Base-by-base conservation (phyloP, 169 alveolate species). In the Nephromyces sp. region DNA sequence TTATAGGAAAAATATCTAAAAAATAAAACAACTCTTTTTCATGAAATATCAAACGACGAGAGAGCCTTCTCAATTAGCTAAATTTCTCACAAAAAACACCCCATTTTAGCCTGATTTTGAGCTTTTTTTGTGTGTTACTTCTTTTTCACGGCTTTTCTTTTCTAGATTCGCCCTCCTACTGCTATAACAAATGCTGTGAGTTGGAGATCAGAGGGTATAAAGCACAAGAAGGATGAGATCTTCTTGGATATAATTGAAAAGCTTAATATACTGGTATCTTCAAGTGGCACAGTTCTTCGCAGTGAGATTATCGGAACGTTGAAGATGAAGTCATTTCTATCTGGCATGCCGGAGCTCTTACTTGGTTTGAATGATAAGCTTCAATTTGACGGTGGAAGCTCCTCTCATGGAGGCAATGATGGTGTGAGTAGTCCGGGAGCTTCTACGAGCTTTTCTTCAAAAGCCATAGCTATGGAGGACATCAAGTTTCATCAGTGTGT, bases 341-440 rank as follows among this genome's bases (percentile, higher is more conserved):
- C 98, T 62, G 99, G 99, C 24, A 97, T 97, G 99, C 99, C 99
- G 3, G 98, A 94, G 80, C 91, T 95, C 52, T 95, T 92, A 87
- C 90, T 96, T 31, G 99, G 99, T 15, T 84, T 97, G 51, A 97
- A 97, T 78, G 99, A 97, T 85, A 96, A 88, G 85, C 83, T 88
- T 32, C 78, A 88, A 32, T 84, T 89, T 67, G 92, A 88, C 68
- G 75, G 31, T 66, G 81, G 85, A 32, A 80, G 79, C 22, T 69
- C 68, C 27, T 61, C 69, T 6, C n/a, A n/a, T n/a, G n/a, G n/a
- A n/a, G n/a, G n/a, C n/a, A n/a, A n/a, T n/a, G n/a, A n/a, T n/a
- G n/a, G n/a, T n/a, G n/a, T n/a, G n/a, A n/a, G n/a, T n/a, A n/a
- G n/a, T n/a, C n/a, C n/a, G 87, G 28, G 51, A 89, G 64, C 68